These are phyloP conservation scores for Xylariaceae sp. DNA, from an alignment of 2,329 filamentous ascomycete genomes.

Conservation along the genomic window DNA sequence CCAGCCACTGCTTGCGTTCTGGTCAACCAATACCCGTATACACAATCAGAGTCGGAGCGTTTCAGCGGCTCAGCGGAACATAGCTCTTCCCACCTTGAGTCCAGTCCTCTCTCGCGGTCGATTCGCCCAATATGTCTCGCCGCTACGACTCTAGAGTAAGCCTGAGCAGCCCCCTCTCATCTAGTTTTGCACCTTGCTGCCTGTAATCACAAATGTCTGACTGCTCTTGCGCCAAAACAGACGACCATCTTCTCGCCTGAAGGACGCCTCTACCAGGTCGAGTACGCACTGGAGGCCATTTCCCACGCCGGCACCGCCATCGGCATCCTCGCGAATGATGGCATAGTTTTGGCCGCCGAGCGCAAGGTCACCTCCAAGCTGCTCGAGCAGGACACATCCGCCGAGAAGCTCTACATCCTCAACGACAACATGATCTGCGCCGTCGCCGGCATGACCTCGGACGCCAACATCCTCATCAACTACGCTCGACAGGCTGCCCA, in stretches of 20 bases:
- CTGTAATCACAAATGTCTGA: no score
- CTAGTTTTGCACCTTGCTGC: constrained; percentile 5
- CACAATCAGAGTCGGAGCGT: no score
- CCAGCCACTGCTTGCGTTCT: no score
- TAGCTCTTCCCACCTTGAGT: no score
- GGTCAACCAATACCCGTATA: no score
- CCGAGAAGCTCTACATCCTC: constrained; percentile 98
- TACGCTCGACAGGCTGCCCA: constrained; percentile 96
- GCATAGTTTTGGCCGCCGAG: constrained; percentile 96
- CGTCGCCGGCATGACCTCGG: constrained; percentile 97
- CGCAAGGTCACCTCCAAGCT: constrained; percentile 99
- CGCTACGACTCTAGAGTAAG: constrained; percentile 95
- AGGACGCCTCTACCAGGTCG: constrained; percentile 96
- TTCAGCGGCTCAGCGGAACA: no score
- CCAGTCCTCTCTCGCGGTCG: no score
- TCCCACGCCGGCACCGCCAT: constrained; percentile 96
- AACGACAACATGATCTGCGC: constrained; percentile 99
- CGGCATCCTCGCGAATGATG: constrained; percentile 95
- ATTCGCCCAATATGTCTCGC: constrained; percentile 69
- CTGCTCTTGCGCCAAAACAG: constrained; percentile 40
- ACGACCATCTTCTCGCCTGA: constrained; percentile 99
- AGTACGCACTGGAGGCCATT: constrained; percentile 98
- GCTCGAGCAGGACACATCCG: constrained; percentile 97
- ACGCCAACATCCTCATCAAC: constrained; percentile 99
- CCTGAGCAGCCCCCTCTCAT: constrained; percentile 27